Conservation (phyloP, 1,139 yeast genomes). For the Yamadazyma blattariae region DNA sequence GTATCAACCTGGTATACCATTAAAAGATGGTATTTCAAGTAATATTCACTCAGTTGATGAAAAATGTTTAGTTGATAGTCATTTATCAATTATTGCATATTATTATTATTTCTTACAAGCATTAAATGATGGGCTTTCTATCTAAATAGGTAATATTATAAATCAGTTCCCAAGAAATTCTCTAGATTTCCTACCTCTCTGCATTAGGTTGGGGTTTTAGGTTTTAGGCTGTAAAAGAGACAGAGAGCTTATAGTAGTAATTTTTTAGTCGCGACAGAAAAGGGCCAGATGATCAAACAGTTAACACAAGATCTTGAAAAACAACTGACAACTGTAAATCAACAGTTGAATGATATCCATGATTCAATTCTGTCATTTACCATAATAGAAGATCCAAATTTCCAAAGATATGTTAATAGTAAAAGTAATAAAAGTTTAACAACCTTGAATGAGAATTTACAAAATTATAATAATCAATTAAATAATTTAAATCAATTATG, state of each 20-base stretch:
- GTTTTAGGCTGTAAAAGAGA: too few species aligned
- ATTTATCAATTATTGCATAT: slow-evolving; percentile 26
- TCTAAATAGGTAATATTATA: too few species aligned
- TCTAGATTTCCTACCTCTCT: too few species aligned
- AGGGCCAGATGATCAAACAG: slow-evolving; percentile 11
- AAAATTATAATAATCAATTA: slow-evolving; percentile 14
- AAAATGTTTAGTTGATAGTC: slow-evolving; percentile 24
- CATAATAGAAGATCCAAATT: slow-evolving; percentile 17
- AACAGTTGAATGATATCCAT: slow-evolving; percentile 7
- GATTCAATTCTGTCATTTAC: slow-evolving; percentile 14
- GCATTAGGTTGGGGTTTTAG: too few species aligned
- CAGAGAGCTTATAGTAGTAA: too few species aligned
- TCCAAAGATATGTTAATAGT: slow-evolving; percentile 2
- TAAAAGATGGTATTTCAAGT: slow-evolving; percentile 5
- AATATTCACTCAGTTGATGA: slow-evolving; percentile 36
- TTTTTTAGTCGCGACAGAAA: too few species aligned
- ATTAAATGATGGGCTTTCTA: too few species aligned
- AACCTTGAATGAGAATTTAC: slow-evolving; percentile 20
- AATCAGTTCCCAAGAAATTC: too few species aligned
- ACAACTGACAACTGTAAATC: slow-evolving; percentile 2
- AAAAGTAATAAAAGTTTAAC: slow-evolving; percentile 11
- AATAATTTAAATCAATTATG: slow-evolving; percentile 21
- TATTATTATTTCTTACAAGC: slow-evolving; percentile 40
- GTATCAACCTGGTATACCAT: slow-evolving; percentile 27
- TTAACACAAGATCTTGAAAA: slow-evolving; percentile 3